Percentiles rank a stretch among this genome's conserved stretches.
Conservation (phyloP, 1,284 basidiomycete genomes). For the Leucoagaricus sp. region DNA sequence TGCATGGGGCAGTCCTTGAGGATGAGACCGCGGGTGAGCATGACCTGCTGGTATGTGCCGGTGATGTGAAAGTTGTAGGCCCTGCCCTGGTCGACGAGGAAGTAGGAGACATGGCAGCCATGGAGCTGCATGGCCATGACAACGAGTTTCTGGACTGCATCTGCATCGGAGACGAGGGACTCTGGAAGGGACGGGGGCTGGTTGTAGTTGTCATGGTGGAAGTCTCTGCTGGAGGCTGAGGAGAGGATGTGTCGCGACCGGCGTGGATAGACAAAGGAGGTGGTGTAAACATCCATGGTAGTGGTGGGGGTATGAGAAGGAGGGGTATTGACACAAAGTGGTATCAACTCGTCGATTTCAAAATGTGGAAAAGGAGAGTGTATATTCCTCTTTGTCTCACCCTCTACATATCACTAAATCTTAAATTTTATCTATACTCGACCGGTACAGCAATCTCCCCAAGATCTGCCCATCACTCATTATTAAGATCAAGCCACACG, state of each 20-base stretch:
- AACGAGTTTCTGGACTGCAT: conserved; percentile 81
- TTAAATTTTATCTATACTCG: conserved; percentile 18
- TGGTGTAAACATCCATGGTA: conserved; percentile 90
- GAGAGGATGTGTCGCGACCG: conserved; percentile 68
- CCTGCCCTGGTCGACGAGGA: conserved; percentile 68
- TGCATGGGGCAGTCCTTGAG: conserved; percentile 88
- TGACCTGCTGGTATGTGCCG: conserved; percentile 91
- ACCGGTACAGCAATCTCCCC: conserved; percentile 1
- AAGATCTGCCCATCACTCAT: conserved; percentile 14
- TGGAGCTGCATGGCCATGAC: conserved; percentile 81
- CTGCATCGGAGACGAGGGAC: conserved; percentile 53
- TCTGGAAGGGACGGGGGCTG: conserved; percentile 43
- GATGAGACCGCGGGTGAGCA: conserved; percentile 87
- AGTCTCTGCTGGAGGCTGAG: conserved; percentile 64
- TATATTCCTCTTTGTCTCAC: conserved; percentile 17
- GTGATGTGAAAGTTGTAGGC: conserved; percentile 91
- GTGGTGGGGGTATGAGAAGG: conserved; percentile 41
- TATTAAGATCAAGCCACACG: conserved; percentile 16
- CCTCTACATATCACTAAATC: conserved; percentile 33
- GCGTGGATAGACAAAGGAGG: conserved; percentile 87
- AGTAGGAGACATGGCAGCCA: conserved; percentile 81
- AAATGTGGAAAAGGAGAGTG: conserved; percentile 31
- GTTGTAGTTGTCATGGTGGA: conserved; percentile 45
- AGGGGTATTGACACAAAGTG: conserved; percentile 54
- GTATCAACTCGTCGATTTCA: conserved; percentile 43